Base-by-base conservation (phyloP, 148 eudicot genomes). In the Rhododendron ferrugineum region DNA sequence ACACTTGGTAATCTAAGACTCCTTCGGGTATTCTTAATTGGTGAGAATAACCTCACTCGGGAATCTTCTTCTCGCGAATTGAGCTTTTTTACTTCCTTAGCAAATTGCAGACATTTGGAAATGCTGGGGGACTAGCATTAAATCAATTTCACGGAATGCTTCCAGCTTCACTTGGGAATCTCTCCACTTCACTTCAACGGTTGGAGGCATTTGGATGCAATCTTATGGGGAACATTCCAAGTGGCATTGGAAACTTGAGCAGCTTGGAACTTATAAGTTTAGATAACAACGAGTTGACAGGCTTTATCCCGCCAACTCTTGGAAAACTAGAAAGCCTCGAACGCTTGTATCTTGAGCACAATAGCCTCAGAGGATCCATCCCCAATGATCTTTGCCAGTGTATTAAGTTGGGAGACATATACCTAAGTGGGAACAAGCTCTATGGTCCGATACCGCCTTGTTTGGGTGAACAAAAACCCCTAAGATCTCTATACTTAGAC, bases 131-230 rank as follows among this genome's bases (percentile, higher is more conserved):
- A 11, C 7, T 88, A 11, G 30, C 86, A 26, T 0, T 11, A 0
- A 88, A 88, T 86, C 90, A 85, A 46, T 62, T 89, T 5, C 22
- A 83, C 36, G 86, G 87, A 16, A 34, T 36, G 28, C 79, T 89
- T 22, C 90, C 90, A 4, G 7, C 47, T 82, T 87, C 90, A 9
- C 10, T 89, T n/a, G 90, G 90, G 15, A 89, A 89, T 50, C 74
- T 87, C 13, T 87, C 87, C 56, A 64, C 64, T 30, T 76, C 84
- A 2, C 86, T 89, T 23, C 64, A 6, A 40, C 0, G 0, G 34
- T 83, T 89, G 77, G 0, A 78, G 42, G 87, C 79, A 8, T 89
- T 85, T 42, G 86, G 85, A 30, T 85, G 87, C 76, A 44, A 62
- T 26, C 75, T 87, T 16, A 85, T 8, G 56, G 89, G 91, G 8